Percentiles rank a stretch among this genome's conserved stretches.
These are phyloP conservation scores for Prorocentrum cordatum DNA, from an alignment of 169 alveolate genomes.

Conservation along the genomic window DNA sequence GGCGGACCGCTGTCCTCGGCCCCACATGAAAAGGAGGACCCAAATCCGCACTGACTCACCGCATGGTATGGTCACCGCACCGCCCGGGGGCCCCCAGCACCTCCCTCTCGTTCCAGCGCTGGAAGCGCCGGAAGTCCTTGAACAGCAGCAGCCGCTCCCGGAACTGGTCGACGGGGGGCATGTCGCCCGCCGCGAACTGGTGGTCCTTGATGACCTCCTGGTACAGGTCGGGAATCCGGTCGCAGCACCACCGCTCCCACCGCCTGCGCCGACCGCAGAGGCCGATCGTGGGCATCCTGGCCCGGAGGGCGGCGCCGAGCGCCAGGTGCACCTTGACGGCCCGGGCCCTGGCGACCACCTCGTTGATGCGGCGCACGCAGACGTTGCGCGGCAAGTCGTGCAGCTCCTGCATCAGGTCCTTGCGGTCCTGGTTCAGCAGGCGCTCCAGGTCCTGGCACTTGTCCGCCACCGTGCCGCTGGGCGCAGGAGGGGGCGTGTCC, in stretches of 20 bases:
- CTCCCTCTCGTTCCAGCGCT: too few species aligned
- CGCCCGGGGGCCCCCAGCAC: too few species aligned
- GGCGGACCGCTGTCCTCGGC: too few species aligned
- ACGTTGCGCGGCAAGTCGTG: slow-evolving; percentile 38
- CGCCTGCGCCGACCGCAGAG: slow-evolving; percentile 25
- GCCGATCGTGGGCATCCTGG: slow-evolving; percentile 1
- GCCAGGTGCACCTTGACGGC: slow-evolving; percentile 48
- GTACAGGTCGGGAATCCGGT: slow-evolving; percentile 9
- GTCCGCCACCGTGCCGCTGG: too few species aligned
- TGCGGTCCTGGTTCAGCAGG: slow-evolving; percentile 30
- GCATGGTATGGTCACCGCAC: too few species aligned
- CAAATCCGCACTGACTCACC: too few species aligned
- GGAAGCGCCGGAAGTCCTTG: slow-evolving; percentile 43
- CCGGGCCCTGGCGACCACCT: slow-evolving; percentile 39
- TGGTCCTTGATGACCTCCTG: neutral
- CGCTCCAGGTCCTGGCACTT: slow-evolving; percentile 52
- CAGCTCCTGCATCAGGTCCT: slow-evolving; percentile 42
- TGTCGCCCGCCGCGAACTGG: slow-evolving; percentile 37
- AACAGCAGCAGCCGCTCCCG: slow-evolving; percentile 17
- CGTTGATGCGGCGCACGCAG: slow-evolving; percentile 38
- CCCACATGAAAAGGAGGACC: too few species aligned
- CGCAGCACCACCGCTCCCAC: slow-evolving; percentile 14
- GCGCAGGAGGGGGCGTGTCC: too few species aligned
- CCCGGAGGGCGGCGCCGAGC: slow-evolving; percentile 16
- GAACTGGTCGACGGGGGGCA: slow-evolving; percentile 34